Evolutionary conservation across 2,329 filamentous ascomycete genomes (phyloP).

Genomic region (Penicillium verrucosum): DNA sequence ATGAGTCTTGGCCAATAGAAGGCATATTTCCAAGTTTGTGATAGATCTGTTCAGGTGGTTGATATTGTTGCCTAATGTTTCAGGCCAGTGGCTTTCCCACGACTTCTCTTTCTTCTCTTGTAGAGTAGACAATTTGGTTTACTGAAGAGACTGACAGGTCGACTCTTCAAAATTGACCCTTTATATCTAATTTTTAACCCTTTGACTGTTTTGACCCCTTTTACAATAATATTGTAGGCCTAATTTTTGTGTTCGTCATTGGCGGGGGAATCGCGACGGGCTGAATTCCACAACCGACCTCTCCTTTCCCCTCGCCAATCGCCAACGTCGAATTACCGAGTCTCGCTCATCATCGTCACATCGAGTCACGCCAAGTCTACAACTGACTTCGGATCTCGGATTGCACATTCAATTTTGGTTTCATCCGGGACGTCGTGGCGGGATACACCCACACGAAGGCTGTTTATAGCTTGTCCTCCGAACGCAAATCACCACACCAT

Average conservation of each 20-base stretch:
- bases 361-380: background rate
- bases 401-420: background rate
- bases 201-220: too few species aligned
- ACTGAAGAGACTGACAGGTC: too few species aligned
- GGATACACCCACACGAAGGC: background rate
- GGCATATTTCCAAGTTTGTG: conserved; percentile 3
- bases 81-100: background rate
- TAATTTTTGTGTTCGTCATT: background rate
- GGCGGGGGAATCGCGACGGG: conserved; percentile 23
- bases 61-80: background rate
- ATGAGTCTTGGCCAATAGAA: background rate
- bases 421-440: background rate
- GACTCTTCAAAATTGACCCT: background rate
- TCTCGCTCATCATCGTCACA: background rate
- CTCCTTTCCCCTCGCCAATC: conserved; percentile 2
- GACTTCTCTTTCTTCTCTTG: too few species aligned
- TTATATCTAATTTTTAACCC: background rate
- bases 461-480: background rate
- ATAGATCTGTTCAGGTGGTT: background rate
- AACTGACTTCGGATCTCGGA: background rate
- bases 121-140: too few species aligned
- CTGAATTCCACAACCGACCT: background rate
- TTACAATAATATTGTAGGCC: background rate
- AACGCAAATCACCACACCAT: background rate
- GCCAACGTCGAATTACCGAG: conserved; percentile 5